Base-by-base conservation (phyloP, 2,329 filamentous ascomycete genomes). In the Dichotomopilus funicola region DNA sequence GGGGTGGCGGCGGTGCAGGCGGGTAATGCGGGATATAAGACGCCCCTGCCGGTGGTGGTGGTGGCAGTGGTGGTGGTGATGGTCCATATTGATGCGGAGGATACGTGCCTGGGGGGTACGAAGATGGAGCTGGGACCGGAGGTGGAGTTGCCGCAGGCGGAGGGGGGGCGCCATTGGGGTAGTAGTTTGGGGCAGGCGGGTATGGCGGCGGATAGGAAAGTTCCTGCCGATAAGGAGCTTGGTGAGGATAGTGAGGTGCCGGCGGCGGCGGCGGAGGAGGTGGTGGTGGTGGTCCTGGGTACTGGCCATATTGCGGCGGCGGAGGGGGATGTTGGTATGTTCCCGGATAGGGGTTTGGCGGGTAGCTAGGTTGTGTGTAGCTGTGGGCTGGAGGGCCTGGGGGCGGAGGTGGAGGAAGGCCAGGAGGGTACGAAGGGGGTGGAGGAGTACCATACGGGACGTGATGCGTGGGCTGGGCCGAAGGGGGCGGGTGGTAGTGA, bases 401-500 rank as follows among this genome's bases (percentile, higher is more conserved):
- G 9, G 61, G 55, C 35, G 52, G 62, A 8, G 59, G 54, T 12
- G 50, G 62, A 9, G 59, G 54, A 37, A 51, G 43, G 10, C 55
- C 58, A 12, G 60, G 54, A 7, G 64, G 56, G 38, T 49, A 62
- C 4, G 56, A 43, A 6, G 56, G 56, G 19, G 57, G 61, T 37
- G 62, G 62, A 12, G 61, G 62, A 19, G 46, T 59, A 27, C 62
- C 65, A 49, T 66, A 67, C 19, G 52, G 46, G 8, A 50, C 33
- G 10, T 48, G 47, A 11, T 58, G 38, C 33, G 59, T 49, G 12
- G 34, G 34, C 9, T 35, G 36, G 11, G 41, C 63, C 34, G 63
- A 58, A 8, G 64, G 64, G 37, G 70, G 69, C 33, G 64, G 66
- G n/a, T 64, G 64, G 56, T 72, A 73, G 45, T 68, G 65, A 4